Evolutionary conservation across 1,284 basidiomycete genomes (phyloP).

Genomic region (Microstroma glucosiphilum): DNA sequence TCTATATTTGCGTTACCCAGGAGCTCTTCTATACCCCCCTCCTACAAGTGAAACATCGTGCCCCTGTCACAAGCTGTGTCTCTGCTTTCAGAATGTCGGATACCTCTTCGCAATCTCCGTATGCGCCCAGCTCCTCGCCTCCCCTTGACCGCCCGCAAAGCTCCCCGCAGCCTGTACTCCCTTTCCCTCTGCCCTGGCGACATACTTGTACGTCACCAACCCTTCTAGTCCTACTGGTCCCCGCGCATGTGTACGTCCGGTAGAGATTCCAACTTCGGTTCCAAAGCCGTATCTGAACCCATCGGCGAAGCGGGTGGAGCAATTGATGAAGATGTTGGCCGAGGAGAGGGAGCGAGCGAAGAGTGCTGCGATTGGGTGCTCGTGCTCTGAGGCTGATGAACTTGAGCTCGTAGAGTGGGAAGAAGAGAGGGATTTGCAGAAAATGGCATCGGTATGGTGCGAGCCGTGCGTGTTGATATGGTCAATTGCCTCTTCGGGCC

Average conservation of each 20-base stretch:
- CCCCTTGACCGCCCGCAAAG: neutral
- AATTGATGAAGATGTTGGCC: conserved; percentile 89
- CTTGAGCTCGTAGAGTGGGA: conserved; percentile 11
- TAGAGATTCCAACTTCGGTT: conserved; percentile 95
- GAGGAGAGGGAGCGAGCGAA: conserved; percentile 86
- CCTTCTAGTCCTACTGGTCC: conserved; percentile 96
- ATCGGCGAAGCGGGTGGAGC: conserved; percentile 90
- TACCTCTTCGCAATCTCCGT: neutral
- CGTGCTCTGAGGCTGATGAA: neutral
- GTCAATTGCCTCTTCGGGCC: conserved; percentile 66
- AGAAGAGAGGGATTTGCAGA: conserved; percentile 67
- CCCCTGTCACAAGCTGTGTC: neutral
- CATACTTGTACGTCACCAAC: conserved; percentile 47
- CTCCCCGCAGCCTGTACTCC: neutral
- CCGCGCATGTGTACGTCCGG: conserved; percentile 89
- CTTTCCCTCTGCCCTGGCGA: conserved; percentile 11
- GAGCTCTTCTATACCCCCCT: too few species aligned
- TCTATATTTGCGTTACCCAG: too few species aligned
- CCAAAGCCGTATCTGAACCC: conserved; percentile 96
- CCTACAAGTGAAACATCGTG: too few species aligned
- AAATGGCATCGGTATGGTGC: conserved; percentile 89
- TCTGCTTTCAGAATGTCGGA: neutral
- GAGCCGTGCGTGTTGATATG: conserved; percentile 91
- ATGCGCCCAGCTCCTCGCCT: neutral
- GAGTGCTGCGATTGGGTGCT: conserved; percentile 56